Evolutionary conservation across 345 rosid species (phyloP), one percentile per base, ranked within the genome.

Genomic region (Theobroma cacao): DNA sequence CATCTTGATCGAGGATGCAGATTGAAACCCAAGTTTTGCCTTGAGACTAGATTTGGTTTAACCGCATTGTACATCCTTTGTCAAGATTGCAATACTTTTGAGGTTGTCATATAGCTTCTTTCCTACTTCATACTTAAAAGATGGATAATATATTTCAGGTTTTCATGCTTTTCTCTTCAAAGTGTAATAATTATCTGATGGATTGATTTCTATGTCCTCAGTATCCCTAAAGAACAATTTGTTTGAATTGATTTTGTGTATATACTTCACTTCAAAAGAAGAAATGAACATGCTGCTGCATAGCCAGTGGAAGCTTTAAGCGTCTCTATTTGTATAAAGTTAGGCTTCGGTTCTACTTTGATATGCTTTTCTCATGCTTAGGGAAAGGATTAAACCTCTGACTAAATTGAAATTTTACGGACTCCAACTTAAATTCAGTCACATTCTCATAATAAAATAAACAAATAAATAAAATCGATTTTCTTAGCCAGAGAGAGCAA

Each of bases 1-100:
- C 99, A 95, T 82, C 85, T 92, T 13, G 90, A 90, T 68, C 87
- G 84, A 38, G 96, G 98, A 50, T 93, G 99, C 78, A 86, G 87
- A 80, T 81, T 79, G 79, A 90, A 89, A 84, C 98, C 98, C 28
- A 69, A 80, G 75, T 95, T 92, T 67, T 79, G 85, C 74, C 53
- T 88, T 0, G 84, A 91, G 80, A 81, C 82, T 68, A 80, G 69
- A 66, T 87, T 89, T 67, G 86, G 84, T 82, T 84, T 95, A 66
- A 91, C 96, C 26, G 99, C 97, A 31, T 77, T 95, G 69, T 95
- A 91, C 86, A 89, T 92, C 58, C 77, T 59, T 45, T 95, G 98
- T 66, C 80, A 91, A 41, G 90, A 79, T 36, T 95, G 99, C 86
- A 82, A 67, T 73, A 80, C 86, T 18, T 91, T 92, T 48, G 97